Conservation (phyloP, 495 filamentous ascomycete genomes). For the Ramalina peruviana region DNA sequence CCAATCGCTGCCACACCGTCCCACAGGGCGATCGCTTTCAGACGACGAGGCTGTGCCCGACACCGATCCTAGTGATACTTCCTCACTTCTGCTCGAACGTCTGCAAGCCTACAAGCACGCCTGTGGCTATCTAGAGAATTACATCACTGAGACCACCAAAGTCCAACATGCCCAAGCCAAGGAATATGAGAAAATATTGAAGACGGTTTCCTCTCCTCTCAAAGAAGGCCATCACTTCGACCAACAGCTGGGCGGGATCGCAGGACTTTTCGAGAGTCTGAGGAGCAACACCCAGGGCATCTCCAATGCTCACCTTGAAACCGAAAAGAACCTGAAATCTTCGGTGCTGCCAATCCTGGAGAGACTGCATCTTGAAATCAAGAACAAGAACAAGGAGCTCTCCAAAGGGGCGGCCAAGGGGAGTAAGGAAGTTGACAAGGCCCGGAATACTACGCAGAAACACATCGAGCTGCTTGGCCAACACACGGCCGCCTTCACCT, state of each 20-base stretch:
- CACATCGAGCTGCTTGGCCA: conserved; percentile 89
- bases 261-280: conserved; percentile 85
- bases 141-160: conserved; percentile 71
- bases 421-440: conserved; percentile 82
- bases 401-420: conserved; percentile 69
- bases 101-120: conserved; percentile 93
- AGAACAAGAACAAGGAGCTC: conserved; percentile 84
- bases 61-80: conserved; percentile 67
- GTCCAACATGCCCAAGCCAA: conserved; percentile 71
- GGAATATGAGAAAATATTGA: conserved; percentile 89
- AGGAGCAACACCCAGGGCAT: conserved; percentile 82
- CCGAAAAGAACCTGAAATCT: conserved; percentile 72
- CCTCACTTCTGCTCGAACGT: conserved; percentile 67
- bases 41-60: conserved; percentile 58
- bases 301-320: conserved; percentile 73
- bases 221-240: conserved; percentile 85
- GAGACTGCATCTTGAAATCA: conserved; percentile 87
- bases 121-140: conserved; percentile 78
- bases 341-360: conserved; percentile 77
- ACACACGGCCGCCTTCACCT: conserved; percentile 61
- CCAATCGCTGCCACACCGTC: conserved; percentile 4
- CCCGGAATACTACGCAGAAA: conserved; percentile 74
- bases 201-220: conserved; percentile 79
- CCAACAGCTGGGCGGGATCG: conserved; percentile 67
- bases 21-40: conserved; percentile 3